Percentiles rank a stretch among this genome's conserved stretches.
phyloP scores from a whole-genome alignment of 2,329 filamentous ascomycete genomes.

The Rugonectria rugulosa region DNA sequence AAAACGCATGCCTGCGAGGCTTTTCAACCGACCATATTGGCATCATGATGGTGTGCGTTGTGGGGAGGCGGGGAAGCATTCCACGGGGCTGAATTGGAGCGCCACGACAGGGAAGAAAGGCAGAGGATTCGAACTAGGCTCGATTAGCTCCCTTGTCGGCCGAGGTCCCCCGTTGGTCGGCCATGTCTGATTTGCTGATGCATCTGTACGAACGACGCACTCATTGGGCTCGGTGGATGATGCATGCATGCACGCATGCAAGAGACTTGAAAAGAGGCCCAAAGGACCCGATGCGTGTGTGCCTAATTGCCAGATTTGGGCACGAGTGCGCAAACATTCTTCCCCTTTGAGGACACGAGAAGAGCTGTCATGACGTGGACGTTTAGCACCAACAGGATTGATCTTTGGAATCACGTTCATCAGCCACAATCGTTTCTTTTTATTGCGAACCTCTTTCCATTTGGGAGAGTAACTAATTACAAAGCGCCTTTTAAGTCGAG shows the following conservation, averaged over 20 bases:
- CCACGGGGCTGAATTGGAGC: no score
- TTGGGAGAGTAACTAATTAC: constrained; percentile 38
- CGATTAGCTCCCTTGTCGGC: constrained; percentile 5
- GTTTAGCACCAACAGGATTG: no score
- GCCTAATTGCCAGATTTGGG: no score
- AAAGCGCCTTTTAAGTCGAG: constrained; percentile 40
- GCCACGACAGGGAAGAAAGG: neutral
- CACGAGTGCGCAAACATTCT: no score
- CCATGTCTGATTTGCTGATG: no score
- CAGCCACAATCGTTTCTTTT: no score
- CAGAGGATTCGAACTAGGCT: constrained; percentile 11
- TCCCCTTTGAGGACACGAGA: no score
- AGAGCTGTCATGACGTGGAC: neutral
- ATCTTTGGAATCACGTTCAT: no score
- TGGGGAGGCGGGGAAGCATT: neutral
- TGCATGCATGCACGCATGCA: constrained; percentile 26
- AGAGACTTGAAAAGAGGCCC: constrained; percentile 24
- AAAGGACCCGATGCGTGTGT: constrained; percentile 33
- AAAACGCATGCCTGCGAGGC: neutral
- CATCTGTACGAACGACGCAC: constrained; percentile 29
- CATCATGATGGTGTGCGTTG: constrained; percentile 1
- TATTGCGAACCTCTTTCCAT: constrained; percentile 30
- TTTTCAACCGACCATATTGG: constrained; percentile 5
- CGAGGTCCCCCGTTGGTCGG: constrained; percentile 14
- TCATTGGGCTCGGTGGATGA: constrained; percentile 21